Base-by-base conservation (phyloP, 345 rosid species). In the Bruguiera sexangula region DNA sequence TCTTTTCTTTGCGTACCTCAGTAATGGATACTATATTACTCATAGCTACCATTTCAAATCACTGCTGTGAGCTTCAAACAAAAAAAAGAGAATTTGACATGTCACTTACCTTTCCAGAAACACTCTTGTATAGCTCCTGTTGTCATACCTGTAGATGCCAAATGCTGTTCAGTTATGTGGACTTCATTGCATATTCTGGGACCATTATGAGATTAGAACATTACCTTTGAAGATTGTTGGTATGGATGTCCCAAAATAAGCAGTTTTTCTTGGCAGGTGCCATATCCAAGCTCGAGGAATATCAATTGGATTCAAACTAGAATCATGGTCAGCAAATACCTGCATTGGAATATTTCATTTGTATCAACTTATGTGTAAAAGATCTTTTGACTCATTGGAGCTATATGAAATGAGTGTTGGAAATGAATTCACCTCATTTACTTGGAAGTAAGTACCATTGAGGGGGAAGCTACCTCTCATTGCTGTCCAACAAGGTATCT, bases 51-150 rank as follows among this genome's bases (percentile, higher is more conserved):
- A 13, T 27, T 68, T 29, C 9, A 11, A 29, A 5, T 32, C n/a
- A 51, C 52, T 30, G 69, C 26, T 29, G 18, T 6, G 20, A 52
- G 27, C 4, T 54, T 9, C 16, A 18, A 18, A 46, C 27, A 64
- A 24, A 30, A 72, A 72, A 30, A 31, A 58, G 36, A 32, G 31
- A 34, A 37, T 36, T 37, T 24, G 27, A 15, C 37, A 31, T 54
- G 30, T 59, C 24, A 60, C 62, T 36, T 61, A 92, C 97, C 97
- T 86, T 83, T 87, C 99, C 99, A 92, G 83, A 95, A 92, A 81
- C 96, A 90, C 52, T 95, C 86, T 36, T 92, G 97, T 66, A 95
- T 92, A 4, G 81, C 85, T 79, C 87, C 96, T 13, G 93, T 92
- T 54, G 93, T 30, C 68, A 95, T 80, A 65, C 97, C 97, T 95